Conservation (phyloP, 2,329 filamentous ascomycete species). For the Penicillium sp. region DNA sequence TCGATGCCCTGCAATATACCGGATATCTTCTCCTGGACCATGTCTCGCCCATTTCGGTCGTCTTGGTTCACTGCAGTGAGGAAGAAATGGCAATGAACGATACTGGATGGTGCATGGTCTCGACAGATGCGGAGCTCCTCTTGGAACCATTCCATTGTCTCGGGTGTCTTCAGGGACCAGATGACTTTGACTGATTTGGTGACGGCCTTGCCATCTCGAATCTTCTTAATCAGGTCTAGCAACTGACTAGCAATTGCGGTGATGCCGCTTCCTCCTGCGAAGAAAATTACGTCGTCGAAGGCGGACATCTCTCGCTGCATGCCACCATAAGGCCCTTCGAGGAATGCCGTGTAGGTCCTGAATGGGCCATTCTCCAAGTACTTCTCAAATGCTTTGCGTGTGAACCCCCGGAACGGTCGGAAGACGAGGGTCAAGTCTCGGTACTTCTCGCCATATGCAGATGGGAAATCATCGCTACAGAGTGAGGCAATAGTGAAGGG, state of each 20-base stretch:
- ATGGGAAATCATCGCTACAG: conserved; percentile 90
- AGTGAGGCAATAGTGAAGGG: conserved; percentile 93
- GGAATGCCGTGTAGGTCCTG: conserved; percentile 86
- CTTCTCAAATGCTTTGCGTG: conserved; percentile 75
- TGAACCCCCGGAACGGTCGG: conserved; percentile 88
- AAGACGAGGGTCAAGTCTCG: conserved; percentile 89
- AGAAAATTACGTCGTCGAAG: conserved; percentile 89
- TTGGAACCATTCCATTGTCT: conserved; percentile 97
- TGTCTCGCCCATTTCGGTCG: conserved; percentile 63
- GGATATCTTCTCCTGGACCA: conserved; percentile 83
- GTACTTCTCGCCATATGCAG: conserved; percentile 83
- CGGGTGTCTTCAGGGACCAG: conserved; percentile 88
- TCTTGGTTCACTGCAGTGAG: conserved; percentile 73
- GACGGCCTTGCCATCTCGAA: conserved; percentile 91
- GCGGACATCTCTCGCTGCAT: conserved; percentile 87
- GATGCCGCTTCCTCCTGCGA: conserved; percentile 91
- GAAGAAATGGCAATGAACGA: conserved; percentile 91
- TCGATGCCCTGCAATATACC: conserved; percentile 83
- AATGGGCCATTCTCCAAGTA: conserved; percentile 83
- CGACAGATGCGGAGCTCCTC: conserved; percentile 91
- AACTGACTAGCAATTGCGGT: conserved; percentile 90
- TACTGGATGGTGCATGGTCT: conserved; percentile 82
- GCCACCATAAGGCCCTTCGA: conserved; percentile 92
- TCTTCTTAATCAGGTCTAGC: conserved; percentile 90
- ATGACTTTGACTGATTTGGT: conserved; percentile 87